Evolutionary conservation across 2,329 filamentous ascomycete genomes (phyloP), one percentile per base, ranked within the genome.

Genomic region (Sporothrix globosa): DNA sequence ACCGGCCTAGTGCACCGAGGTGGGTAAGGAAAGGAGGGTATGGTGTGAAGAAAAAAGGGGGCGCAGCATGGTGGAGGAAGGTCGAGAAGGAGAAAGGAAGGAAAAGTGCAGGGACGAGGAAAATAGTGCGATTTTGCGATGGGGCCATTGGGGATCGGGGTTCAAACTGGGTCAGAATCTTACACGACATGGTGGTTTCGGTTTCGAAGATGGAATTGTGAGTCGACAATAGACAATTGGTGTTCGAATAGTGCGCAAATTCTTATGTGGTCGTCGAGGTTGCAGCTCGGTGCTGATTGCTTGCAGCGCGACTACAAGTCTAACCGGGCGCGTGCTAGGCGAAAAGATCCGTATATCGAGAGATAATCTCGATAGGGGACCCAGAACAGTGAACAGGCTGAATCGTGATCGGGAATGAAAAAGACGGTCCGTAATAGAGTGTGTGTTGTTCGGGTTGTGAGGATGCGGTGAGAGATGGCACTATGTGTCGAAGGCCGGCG

Each of bases 61-160:
- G 67, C 67, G 67, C 67, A 69, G 67, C 67, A 69, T 60, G 53
- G 53, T 41, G 67, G 60, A n/a, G 21, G 67, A 56, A 46, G 46
- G 66, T 27, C 34, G 53, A 58, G 41, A 48, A 68, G 66, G n/a
- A 21, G 11, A 24, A 34, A 60, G 27, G 39, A 39, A 68, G 39
- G 52, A 30, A 10, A 56, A 68, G 34, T 21, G 53, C 44, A 53
- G 17, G 39, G 48, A 34, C 52, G 24, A 19, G 27, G 21, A n/a
- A 68, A 50, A 48, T 68, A 60, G 67, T 58, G 67, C 53, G 52
- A 19, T 58, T 48, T 60, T 60, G 67, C 19, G 53, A 58, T 17
- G 44, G 67, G 53, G 52, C 39, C 44, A 60, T 34, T 19, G 21
- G 34, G 41, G 44, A 50, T n/a, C 21, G 21, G 21, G 13, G 60